Conservation (phyloP, 1,284 basidiomycete genomes). For the Microbotryum violaceum region DNA sequence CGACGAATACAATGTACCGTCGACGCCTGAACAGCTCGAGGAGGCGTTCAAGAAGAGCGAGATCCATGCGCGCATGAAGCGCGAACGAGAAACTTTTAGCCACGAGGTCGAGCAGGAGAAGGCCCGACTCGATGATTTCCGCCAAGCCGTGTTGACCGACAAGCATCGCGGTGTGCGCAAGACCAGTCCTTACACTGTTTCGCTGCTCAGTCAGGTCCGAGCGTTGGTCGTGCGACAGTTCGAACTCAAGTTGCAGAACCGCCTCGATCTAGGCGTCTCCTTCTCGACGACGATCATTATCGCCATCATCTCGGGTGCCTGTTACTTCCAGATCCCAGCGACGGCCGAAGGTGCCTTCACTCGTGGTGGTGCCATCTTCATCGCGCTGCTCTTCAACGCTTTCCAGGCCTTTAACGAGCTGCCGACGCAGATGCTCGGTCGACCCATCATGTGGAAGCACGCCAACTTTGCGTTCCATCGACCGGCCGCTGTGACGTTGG, state of each 20-base stretch:
- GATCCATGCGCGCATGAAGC: slow-evolving; percentile 48
- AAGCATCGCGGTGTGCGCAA: slow-evolving; percentile 76
- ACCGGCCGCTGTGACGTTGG: slow-evolving; percentile 62
- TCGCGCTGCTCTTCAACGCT: slow-evolving; percentile 61
- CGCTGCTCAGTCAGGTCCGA: slow-evolving; percentile 63
- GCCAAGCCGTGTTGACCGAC: slow-evolving; percentile 53
- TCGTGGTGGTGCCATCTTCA: slow-evolving; percentile 64
- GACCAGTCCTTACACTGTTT: slow-evolving; percentile 79
- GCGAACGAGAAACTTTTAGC: slow-evolving; percentile 58
- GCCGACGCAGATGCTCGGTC: slow-evolving; percentile 56
- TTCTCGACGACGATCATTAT: slow-evolving; percentile 46
- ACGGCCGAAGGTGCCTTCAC: slow-evolving; percentile 77
- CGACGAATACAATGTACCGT: slow-evolving; percentile 59
- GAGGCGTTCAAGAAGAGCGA: slow-evolving; percentile 56
- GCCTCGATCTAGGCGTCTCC: slow-evolving; percentile 58
- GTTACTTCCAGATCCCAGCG: slow-evolving; percentile 52
- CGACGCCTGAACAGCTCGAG: slow-evolving; percentile 64
- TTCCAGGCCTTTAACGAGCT: slow-evolving; percentile 56
- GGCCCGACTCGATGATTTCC: slow-evolving; percentile 56
- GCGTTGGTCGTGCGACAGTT: slow-evolving; percentile 66
- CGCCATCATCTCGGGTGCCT: slow-evolving; percentile 61
- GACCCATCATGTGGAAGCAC: slow-evolving; percentile 52
- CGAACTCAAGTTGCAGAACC: slow-evolving; percentile 69
- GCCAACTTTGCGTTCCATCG: slow-evolving; percentile 74
- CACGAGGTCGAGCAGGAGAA: slow-evolving; percentile 49